Percentiles rank a stretch among this genome's conserved stretches.
Conservation (phyloP, 1,284 basidiomycete genomes). For the Anthracocystis setariae region DNA sequence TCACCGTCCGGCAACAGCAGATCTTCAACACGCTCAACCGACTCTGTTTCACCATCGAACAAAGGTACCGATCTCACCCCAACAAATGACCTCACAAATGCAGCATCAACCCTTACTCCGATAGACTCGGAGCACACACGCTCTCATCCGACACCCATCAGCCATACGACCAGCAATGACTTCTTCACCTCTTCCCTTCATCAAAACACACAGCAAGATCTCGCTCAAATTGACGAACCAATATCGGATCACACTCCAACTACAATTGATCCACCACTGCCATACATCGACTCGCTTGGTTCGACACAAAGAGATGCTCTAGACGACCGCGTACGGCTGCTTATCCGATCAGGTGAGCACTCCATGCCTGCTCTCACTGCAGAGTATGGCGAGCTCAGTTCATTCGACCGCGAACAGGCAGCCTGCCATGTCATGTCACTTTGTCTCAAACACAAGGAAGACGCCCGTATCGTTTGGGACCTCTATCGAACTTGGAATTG, state of each 20-base stretch:
- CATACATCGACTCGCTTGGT: constrained; percentile 25
- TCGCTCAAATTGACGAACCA: not conserved
- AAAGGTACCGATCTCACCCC: not conserved
- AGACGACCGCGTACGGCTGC: constrained; percentile 8
- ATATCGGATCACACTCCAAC: not conserved
- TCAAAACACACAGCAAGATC: not conserved
- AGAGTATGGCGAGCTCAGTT: constrained; percentile 1
- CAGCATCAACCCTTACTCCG: constrained; percentile 2
- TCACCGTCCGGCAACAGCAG: constrained; percentile 3
- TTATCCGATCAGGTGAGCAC: constrained; percentile 29
- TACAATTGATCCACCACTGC: not conserved
- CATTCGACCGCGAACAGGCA: constrained; percentile 20
- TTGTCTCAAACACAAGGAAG: constrained; percentile 5
- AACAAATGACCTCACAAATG: not conserved
- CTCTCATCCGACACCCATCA: not conserved
- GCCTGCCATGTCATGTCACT: constrained; percentile 20
- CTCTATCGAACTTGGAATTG: constrained; percentile 30
- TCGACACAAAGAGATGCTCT: not conserved
- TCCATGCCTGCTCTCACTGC: constrained; percentile 22
- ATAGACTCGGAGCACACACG: not conserved
- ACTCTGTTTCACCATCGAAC: not conserved
- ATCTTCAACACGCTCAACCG: not conserved
- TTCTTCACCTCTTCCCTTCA: constrained; percentile 38
- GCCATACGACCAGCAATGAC: constrained; percentile 1
- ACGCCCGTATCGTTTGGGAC: constrained; percentile 21